Evolutionary conservation across 177 flowering plant species (phyloP), one percentile per base, ranked within the genome.

Genomic region (Vitis hybrid): DNA sequence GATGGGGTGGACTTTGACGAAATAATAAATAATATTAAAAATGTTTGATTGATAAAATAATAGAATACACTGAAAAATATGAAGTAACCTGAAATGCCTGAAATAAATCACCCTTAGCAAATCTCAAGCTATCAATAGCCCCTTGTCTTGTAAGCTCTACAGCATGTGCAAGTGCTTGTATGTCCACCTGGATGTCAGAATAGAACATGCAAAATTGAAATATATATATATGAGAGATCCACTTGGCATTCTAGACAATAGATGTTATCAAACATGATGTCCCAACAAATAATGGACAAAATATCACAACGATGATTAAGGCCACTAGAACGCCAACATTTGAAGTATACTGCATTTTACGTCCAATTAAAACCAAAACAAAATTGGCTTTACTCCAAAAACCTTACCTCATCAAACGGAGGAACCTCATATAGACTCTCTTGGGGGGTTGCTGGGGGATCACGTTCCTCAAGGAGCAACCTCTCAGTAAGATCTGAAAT

Each of bases 121-220:
- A 86, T 76, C 85, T 88, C 85, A 96, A 82, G 87, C 97, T 91
- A 69, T 96, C 97, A 74, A 96, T 77, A 49, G 99, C 97, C 31
- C 97, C 96, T 81, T 96, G 99, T 76, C 99, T 87, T 51, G 99
- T 89, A 33, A 96, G 92, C 83, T 92, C 95, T 52, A 96, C 99
- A 71, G 99, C 99, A 86, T 96, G 98, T 57, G 97, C 98, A 73
- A 96, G 93, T 55, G 98, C 97, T 83, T 96, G 99, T 75, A 96
- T 86, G 76, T 96, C 99, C 68, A 90, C 97, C 99, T 96, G 84
- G 72, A 60, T 70, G 65, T 18, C 53, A 65, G 67, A 66, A 53
- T 33, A 31, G 60, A 62, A 68, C n/a, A 64, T 26, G 58, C 12
- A 51, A 64, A 58, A 29, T 33, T 31, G 45, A 61, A 65, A 2